Evolutionary conservation across 208 protist genomes (phyloP).

Genomic region (Blastocrithidia nonstop): DNA sequence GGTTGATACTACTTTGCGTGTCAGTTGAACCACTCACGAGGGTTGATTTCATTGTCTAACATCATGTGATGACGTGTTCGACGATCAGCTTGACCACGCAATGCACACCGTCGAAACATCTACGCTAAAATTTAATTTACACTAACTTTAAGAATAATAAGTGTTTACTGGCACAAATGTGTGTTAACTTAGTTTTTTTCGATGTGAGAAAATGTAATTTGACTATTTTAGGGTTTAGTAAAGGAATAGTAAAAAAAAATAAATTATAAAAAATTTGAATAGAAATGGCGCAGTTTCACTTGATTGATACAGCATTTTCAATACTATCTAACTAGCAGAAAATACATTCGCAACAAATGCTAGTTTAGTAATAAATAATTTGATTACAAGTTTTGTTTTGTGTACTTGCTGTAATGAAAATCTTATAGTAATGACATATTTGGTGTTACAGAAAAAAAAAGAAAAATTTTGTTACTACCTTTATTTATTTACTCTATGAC

Average conservation of each 20-base stretch:
- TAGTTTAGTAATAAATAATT: no score
- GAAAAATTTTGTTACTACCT: no score
- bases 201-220: conserved; percentile 1
- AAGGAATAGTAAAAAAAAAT: conserved; percentile 9
- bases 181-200: background rate
- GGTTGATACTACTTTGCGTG: conserved; percentile 85
- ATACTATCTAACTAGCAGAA: no score
- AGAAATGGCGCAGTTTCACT: no score
- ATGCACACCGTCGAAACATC: background rate
- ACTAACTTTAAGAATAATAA: conserved; percentile 3
- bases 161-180: background rate
- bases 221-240: conserved; percentile 1
- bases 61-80: conserved; percentile 84
- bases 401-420: no score
- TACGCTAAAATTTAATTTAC: background rate
- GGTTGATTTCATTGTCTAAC: conserved; percentile 79
- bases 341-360: no score
- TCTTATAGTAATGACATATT: no score
- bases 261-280: no score
- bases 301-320: no score
- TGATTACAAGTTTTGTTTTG: no score
- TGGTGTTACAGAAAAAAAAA: no score
- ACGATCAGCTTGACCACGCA: conserved; percentile 46
- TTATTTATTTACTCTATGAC: no score
- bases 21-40: conserved; percentile 85